These are phyloP conservation scores for Kuraishia floccosa DNA, from an alignment of 805 yeast species.

Conservation along the genomic window DNA sequence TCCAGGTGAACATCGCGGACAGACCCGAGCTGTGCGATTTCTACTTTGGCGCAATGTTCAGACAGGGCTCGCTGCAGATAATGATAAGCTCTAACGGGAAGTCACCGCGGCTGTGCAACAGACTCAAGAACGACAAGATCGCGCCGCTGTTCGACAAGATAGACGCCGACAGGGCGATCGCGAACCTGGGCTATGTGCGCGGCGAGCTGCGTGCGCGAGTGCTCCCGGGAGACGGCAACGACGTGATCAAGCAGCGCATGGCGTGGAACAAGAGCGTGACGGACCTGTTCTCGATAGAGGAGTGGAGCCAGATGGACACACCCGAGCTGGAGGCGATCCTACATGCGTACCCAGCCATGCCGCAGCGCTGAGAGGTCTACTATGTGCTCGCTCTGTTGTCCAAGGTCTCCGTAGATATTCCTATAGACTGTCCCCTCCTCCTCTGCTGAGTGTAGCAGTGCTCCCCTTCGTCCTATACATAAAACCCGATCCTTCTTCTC, in stretches of 20 bases:
- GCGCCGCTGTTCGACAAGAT: constrained; percentile 25
- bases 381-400: too few relatives aligned
- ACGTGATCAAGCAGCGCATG: constrained; percentile 49
- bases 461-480: too few relatives aligned
- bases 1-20: constrained; percentile 75
- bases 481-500: too few relatives aligned
- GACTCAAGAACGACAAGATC: constrained; percentile 46
- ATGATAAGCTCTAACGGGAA: constrained; percentile 80
- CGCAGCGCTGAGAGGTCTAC: too few relatives aligned
- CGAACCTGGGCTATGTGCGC: constrained; percentile 47
- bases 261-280: constrained; percentile 58
- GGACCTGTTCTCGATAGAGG: constrained; percentile 42
- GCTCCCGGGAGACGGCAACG: constrained; percentile 30
- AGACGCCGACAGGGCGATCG: constrained; percentile 43
- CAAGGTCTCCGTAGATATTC: too few relatives aligned
- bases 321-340: constrained; percentile 28
- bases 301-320: constrained; percentile 42
- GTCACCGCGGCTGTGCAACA: constrained; percentile 63
- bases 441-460: too few relatives aligned
- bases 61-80: constrained; percentile 63
- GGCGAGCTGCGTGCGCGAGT: constrained; percentile 28
- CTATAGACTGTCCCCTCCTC: too few relatives aligned
- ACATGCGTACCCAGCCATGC: constrained; percentile 35
- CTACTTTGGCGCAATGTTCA: constrained; percentile 71
- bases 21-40: constrained; percentile 79